These are phyloP conservation scores for Sporothrix sp. DNA, from an alignment of 2,329 filamentous ascomycete genomes.

Conservation along the genomic window DNA sequence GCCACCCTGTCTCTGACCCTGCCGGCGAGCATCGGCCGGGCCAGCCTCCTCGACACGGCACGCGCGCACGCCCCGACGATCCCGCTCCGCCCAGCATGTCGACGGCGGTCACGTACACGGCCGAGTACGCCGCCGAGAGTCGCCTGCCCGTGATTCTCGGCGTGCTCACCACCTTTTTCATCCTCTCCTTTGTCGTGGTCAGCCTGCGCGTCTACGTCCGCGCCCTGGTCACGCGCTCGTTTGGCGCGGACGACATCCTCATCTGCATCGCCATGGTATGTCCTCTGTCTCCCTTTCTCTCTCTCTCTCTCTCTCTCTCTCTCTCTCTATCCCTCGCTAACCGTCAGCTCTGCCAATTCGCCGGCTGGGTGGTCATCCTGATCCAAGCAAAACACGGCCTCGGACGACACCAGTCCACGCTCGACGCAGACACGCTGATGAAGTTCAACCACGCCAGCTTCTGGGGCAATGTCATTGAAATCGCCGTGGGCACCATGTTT, in stretches of 20 bases:
- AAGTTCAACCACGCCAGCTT: slow-evolving; percentile 33
- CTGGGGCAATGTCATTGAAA: slow-evolving; percentile 36
- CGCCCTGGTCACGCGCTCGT: background rate
- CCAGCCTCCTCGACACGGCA: too few relatives aligned
- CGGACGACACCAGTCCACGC: slow-evolving; percentile 33
- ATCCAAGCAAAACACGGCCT: slow-evolving; percentile 35
- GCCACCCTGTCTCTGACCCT: background rate
- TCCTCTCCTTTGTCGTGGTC: slow-evolving; percentile 2
- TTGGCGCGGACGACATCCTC: slow-evolving; percentile 8
- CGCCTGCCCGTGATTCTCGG: slow-evolving; percentile 20
- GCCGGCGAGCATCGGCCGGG: too few relatives aligned
- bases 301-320: background rate
- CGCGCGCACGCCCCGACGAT: too few relatives aligned
- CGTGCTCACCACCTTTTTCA: slow-evolving; percentile 11
- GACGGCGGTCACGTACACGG: background rate
- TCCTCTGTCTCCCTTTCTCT: background rate
- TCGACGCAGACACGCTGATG: slow-evolving; percentile 25
- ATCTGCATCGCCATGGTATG: slow-evolving; percentile 2
- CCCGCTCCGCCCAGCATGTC: too few relatives aligned
- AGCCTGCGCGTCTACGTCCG: slow-evolving; percentile 8
- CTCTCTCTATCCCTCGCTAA: background rate
- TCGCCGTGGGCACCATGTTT: slow-evolving; percentile 20
- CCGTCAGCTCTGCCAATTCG: slow-evolving; percentile 23
- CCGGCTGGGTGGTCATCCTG: slow-evolving; percentile 28
- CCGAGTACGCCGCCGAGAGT: slow-evolving; percentile 21